Base-by-base conservation (phyloP, 495 filamentous ascomycete genomes). In the Cenococcum geophilum region DNA sequence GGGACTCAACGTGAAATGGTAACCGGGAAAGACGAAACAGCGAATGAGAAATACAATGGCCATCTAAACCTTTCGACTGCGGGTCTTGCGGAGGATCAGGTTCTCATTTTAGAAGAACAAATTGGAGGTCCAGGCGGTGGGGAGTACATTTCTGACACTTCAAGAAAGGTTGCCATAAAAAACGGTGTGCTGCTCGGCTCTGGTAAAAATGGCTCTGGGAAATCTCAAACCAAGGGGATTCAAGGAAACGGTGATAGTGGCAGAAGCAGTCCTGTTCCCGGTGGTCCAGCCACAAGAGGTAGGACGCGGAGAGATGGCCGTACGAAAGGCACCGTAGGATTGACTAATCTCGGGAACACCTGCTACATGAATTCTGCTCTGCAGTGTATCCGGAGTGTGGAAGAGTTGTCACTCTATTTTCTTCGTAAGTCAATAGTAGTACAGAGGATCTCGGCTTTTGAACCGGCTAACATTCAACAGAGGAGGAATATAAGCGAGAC, bases 341-440 rank as follows among this genome's bases (percentile, higher is more conserved):
- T 98, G 49, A 84, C 81, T 57, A 98, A 98, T 68, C 75, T 97
- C 25, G 93, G 93, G 18, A 98, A 98, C 67, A 97, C 93, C 0
- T 98, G 93, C 75, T 98, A 97, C 73, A 96, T 97, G 90, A 97
- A 97, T 74, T 95, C 93, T 16, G 93, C 95, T 21, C 75, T 97
- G 54, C 93, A 98, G 71, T 97, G 93, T 70, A 79, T 98, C 42
- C 83, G 91, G 36, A 92, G 87, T 63, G 88, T 96, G 1, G 89
- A 95, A 62, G 93, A 98, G 73, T 76, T 98, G 67, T 89, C 89
- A 5, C 82, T 86, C 60, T 98, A 96, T 73, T 97, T 97, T 73
- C 74, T 97, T 20, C 72, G 83, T 82, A 71, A 73, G 81, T 35
- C 60, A 18, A 37, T 56, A 11, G 1, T 5, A 45, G 1, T 5